Conservation (phyloP, 768 basidiomycete genomes). For the Myochromella boudieri region DNA sequence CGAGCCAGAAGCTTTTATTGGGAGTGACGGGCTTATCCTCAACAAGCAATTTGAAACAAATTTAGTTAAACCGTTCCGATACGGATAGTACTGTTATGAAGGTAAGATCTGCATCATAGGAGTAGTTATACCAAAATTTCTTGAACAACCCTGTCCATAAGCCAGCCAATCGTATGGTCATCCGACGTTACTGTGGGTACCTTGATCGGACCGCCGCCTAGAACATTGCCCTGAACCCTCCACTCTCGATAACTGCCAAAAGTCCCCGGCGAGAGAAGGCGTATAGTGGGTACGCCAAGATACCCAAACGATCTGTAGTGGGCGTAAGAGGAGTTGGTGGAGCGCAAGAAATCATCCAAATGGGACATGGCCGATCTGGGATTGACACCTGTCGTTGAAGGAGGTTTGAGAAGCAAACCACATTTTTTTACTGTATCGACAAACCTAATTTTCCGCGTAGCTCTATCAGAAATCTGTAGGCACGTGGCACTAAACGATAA, state of each 20-base stretch:
- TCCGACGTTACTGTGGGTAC: conserved; percentile 10
- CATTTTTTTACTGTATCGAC: not conserved
- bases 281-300: conserved; percentile 9
- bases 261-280: conserved; percentile 15
- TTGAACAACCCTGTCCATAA: conserved; percentile 5
- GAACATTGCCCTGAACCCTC: not conserved
- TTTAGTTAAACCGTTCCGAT: too few species aligned
- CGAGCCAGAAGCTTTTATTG: too few species aligned
- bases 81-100: too few species aligned
- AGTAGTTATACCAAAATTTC: too few species aligned
- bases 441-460: conserved; percentile 5
- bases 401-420: not conserved
- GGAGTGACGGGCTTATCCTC: too few species aligned
- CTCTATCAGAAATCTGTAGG: conserved; percentile 13
- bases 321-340: conserved; percentile 4
- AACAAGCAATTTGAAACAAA: too few species aligned
- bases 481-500: conserved; percentile 8
- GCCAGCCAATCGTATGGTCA: conserved; percentile 10
- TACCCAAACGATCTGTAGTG: not conserved
- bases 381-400: not conserved
- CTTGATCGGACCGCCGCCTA: conserved; percentile 13
- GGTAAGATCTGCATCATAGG: too few species aligned
- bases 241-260: conserved; percentile 17
- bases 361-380: conserved; percentile 1
- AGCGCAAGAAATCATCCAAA: conserved; percentile 5